phyloP scores from a whole-genome alignment of 768 basidiomycete genomes.

The Suillus tomentosus region DNA sequence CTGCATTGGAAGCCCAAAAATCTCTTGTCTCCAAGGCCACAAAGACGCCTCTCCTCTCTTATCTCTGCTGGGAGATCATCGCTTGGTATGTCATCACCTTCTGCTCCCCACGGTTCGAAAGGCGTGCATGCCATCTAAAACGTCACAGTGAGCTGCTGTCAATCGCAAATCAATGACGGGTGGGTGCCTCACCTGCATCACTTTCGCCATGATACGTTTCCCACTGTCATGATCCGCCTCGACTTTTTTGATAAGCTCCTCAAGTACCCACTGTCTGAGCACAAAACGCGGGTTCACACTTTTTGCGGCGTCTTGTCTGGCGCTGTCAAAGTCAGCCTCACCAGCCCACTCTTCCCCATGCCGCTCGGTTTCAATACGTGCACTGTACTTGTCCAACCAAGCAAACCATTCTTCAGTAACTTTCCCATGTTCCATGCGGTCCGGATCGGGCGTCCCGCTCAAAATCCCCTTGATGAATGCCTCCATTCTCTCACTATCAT shows the following conservation, averaged over 20 bases:
- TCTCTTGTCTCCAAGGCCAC: slow-evolving; percentile 71
- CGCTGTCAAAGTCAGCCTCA: slow-evolving; percentile 42
- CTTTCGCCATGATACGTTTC: slow-evolving; percentile 72
- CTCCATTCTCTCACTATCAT: slow-evolving; percentile 32
- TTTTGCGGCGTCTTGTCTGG: slow-evolving; percentile 52
- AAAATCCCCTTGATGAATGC: slow-evolving; percentile 48
- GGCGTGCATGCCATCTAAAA: slow-evolving; percentile 85
- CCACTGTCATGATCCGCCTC: slow-evolving; percentile 66
- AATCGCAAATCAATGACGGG: neutral
- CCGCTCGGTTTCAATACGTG: slow-evolving; percentile 55
- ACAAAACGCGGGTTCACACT: slow-evolving; percentile 88
- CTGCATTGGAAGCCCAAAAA: slow-evolving; percentile 93
- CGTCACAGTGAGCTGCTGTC: slow-evolving; percentile 7
- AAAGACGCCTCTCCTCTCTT: slow-evolving; percentile 72
- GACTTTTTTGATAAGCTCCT: slow-evolving; percentile 77
- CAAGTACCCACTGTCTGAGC: slow-evolving; percentile 92
- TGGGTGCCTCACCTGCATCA: slow-evolving; percentile 65
- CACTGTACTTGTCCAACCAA: slow-evolving; percentile 69
- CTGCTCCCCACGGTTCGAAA: slow-evolving; percentile 86
- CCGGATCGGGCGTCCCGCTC: slow-evolving; percentile 47
- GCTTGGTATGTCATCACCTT: slow-evolving; percentile 49
- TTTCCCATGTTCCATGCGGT: slow-evolving; percentile 41
- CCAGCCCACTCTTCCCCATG: slow-evolving; percentile 43
- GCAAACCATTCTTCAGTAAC: slow-evolving; percentile 54
- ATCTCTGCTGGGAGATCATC: slow-evolving; percentile 56